Base-by-base conservation (phyloP, 495 filamentous ascomycete species). In the Penicillium canescens region DNA sequence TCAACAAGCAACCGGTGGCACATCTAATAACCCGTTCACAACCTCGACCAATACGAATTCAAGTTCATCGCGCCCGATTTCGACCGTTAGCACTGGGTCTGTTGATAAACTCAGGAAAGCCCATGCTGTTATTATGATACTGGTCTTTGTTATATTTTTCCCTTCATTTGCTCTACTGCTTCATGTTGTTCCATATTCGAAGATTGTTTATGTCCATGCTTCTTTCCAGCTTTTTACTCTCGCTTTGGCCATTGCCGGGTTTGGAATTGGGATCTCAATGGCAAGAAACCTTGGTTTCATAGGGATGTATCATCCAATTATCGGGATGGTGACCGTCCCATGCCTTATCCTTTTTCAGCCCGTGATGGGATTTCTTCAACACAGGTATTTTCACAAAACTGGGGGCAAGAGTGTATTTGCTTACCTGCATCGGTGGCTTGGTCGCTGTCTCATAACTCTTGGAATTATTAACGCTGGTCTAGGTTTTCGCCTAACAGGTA, bases 401-500 rank as follows among this genome's bases (percentile, higher is more conserved):
- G 62, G 75, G 21, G 38, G 52, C 5, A 85, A 84, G 11, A 79
- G 79, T 12, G 7, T 74, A 4, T 73, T 86, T 65, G 81, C 78
- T n/a, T 70, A 83, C 47, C 59, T 69, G 6, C 89, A 92, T 62
- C 82, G 86, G 57, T 91, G 89, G 87, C 81, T 77, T 52, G 89
- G 89, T 4, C 81, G 89, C 1, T 41, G 66, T 7, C 56, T 89
- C 28, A 76, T 92, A 24, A 59, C 77, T 3, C 59, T 89, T 13
- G 89, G 83, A 2, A 72, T 89, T 34, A 72, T 91, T 47, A 91
- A 91, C 65, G 89, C 81, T 45, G 88, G 88, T 0, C 67, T 90
- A 5, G 89, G 88, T 1, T 73, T 90, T 18, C 18, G 18, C 18
- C 18, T 18, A 18, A 18, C 18, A 18, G 18, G 18, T 18, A 18